Conservation (phyloP, 208 protist species). For the Acanthamoeba healyi region DNA sequence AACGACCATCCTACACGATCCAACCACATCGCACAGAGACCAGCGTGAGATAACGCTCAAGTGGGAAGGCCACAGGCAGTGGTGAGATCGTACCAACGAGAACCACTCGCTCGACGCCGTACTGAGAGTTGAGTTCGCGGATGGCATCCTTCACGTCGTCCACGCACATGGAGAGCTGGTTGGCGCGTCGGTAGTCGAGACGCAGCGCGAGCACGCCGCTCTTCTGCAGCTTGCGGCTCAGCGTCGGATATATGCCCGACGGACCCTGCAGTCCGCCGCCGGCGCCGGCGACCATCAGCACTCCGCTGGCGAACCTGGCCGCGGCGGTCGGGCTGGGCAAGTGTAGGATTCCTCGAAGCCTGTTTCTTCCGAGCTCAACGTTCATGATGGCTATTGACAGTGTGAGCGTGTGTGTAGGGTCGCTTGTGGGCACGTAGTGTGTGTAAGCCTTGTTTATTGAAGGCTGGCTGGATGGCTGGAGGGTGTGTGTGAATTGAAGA, state of each 20-base stretch:
- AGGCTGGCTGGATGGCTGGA: background rate
- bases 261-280: slow-evolving; percentile 43
- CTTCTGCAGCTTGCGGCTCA: slow-evolving; percentile 49
- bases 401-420: background rate
- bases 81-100: background rate
- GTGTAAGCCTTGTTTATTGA: background rate
- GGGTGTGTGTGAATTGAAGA: background rate
- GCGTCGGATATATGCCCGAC: slow-evolving; percentile 33
- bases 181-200: slow-evolving; percentile 32
- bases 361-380: slow-evolving; percentile 38
- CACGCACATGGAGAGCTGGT: slow-evolving; percentile 40
- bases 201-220: slow-evolving; percentile 32
- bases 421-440: too few species aligned
- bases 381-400: background rate
- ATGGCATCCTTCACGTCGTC: slow-evolving; percentile 41
- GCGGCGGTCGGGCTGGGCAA: background rate
- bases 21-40: background rate
- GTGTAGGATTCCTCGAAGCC: slow-evolving; percentile 29
- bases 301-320: background rate
- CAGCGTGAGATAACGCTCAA: background rate
- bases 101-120: slow-evolving; percentile 5
- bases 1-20: slow-evolving; percentile 52
- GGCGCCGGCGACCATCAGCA: slow-evolving; percentile 38
- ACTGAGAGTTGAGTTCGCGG: background rate
- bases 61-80: background rate